Base-by-base conservation (phyloP, 148 eudicot genomes). In the Camellia lanceoleosa region DNA sequence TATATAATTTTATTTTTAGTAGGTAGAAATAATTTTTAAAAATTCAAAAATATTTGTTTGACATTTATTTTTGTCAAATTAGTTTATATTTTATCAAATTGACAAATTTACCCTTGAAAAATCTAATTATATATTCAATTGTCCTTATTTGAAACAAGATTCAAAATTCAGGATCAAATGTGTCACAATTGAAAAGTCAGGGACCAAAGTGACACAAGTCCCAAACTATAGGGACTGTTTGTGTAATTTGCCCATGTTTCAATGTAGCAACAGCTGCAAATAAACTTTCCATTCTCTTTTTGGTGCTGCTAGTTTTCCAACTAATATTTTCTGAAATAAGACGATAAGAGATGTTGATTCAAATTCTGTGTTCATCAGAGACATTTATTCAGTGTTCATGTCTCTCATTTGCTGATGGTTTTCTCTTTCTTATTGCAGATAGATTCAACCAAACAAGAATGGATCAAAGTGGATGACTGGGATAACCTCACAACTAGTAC, bases 391-490 rank as follows among this genome's bases (percentile, higher is more conserved):
- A 74, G 12, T 7, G 41, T 62, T 55, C 20, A 52, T 63, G 20
- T 75, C 44, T 38, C 69, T 14, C 70, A 10, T 47, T 18, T 19
- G 13, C 49, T 58, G 63, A 79, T 82, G 64, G 47, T 69, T 51
- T 68, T 38, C 44, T 68, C 51, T 61, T 5, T 23, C 47, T 56
- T 68, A 62, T 85, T 86, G 82, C 93, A 95, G 99, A 83, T 79
- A 79, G 89, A 83, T 75, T 83, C 93, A 59, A 76, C 82, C 60
- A 84, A 75, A 82, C 83, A 83, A 78, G 86, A 84, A 77, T 96
- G 99, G 99, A 79, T 90, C 79, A 96, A 83, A 88, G 98, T 96
- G 76, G 82, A 85, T 73, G 81, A 76, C 82, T 96, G 98, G 98
- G 98, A 92, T 78, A 87, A 85, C 78, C 84, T 96, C 79, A 89